These are phyloP conservation scores for Tuber brumale DNA, from an alignment of 495 filamentous ascomycete genomes.

Conservation along the genomic window DNA sequence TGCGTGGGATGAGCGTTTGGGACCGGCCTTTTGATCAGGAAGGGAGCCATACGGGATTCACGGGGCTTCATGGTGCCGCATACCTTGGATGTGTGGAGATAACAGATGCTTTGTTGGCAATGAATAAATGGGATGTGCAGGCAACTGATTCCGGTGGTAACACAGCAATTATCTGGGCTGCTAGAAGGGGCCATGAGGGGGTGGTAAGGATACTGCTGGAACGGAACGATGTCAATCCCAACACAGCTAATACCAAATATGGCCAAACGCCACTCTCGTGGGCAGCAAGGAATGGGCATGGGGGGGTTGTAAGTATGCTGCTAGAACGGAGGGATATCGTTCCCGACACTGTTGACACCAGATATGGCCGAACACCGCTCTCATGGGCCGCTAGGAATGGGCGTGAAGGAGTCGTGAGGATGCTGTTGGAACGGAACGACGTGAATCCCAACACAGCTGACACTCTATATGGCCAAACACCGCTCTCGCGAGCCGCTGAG, in stretches of 20 bases:
- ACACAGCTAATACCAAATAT: no score
- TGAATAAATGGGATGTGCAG: slow-evolving; percentile 23
- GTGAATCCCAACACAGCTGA: slow-evolving; percentile 26
- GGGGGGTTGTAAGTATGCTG: slow-evolving; percentile 37
- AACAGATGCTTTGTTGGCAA: not conserved
- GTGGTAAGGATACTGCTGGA: no score
- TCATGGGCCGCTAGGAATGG: slow-evolving; percentile 40
- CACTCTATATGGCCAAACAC: slow-evolving; percentile 33
- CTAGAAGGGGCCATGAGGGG: slow-evolving; percentile 21
- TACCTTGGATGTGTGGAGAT: not conserved
- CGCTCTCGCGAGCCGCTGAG: slow-evolving; percentile 44
- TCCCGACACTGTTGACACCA: slow-evolving; percentile 4
- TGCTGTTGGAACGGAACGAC: slow-evolving; percentile 34
- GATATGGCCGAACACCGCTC: slow-evolving; percentile 36
- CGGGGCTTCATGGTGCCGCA: not conserved
- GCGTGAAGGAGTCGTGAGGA: slow-evolving; percentile 29
- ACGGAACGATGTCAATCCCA: no score
- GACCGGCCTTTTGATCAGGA: not conserved
- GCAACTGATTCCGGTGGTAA: slow-evolving; percentile 7
- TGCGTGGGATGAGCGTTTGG: not conserved
- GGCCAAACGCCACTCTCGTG: no score
- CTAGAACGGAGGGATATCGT: slow-evolving; percentile 10
- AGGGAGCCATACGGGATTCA: not conserved
- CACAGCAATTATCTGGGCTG: slow-evolving; percentile 39
- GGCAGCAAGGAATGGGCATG: slow-evolving; percentile 10